Percentiles rank a stretch among this genome's conserved stretches.
Evolutionary conservation across 2,329 filamentous ascomycete genomes (phyloP).

Genomic region (Thelonectria blattea): DNA sequence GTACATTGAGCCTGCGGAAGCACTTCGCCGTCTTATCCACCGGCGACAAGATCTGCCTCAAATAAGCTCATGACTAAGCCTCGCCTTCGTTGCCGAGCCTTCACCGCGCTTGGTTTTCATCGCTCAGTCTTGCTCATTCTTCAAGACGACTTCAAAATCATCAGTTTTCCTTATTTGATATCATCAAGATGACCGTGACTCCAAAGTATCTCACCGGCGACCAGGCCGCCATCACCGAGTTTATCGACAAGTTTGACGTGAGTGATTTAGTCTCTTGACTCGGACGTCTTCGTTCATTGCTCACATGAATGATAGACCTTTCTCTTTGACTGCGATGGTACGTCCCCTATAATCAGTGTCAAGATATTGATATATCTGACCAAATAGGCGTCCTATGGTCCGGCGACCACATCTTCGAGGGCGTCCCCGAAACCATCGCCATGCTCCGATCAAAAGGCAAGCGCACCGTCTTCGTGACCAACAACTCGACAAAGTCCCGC

Average conservation of each 20-base stretch:
- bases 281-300: neutral
- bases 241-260: constrained; percentile 92
- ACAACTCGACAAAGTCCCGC: constrained; percentile 97
- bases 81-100: neutral
- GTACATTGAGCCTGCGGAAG: neutral
- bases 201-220: constrained; percentile 81
- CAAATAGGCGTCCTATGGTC: constrained; percentile 89
- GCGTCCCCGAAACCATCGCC: constrained; percentile 83
- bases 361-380: constrained; percentile 19
- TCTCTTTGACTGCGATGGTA: constrained; percentile 97
- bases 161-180: neutral
- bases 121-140: neutral
- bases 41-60: neutral
- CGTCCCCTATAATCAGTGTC: constrained; percentile 26
- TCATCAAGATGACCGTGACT: constrained; percentile 36
- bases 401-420: constrained; percentile 86
- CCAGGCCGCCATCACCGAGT: constrained; percentile 75
- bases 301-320: constrained; percentile 69
- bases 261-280: constrained; percentile 47
- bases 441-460: constrained; percentile 87
- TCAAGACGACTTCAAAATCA: neutral
- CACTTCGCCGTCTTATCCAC: neutral
- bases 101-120: neutral
- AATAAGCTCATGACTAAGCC: constrained; percentile 4
- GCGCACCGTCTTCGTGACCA: constrained; percentile 93